Conservation (phyloP, 805 yeast genomes). For the Monosporozyma aquatica region DNA sequence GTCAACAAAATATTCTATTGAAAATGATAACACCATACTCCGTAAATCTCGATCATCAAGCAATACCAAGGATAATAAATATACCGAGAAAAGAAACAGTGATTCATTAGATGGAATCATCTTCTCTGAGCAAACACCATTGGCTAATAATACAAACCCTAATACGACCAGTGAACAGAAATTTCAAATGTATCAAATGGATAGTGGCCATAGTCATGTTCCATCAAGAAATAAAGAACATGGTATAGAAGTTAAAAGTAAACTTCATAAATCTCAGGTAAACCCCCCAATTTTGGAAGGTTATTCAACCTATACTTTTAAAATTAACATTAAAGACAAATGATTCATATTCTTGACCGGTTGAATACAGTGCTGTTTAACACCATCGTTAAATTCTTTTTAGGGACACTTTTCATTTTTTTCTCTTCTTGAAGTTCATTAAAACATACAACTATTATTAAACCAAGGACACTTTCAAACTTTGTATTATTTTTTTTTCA, state of each 20-base stretch:
- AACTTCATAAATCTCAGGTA: slow-evolving; percentile 7
- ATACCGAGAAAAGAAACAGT: background rate
- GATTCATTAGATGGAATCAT: background rate
- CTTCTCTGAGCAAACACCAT: background rate
- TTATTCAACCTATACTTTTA: slow-evolving; percentile 19
- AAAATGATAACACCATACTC: no score
- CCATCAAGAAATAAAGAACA: background rate
- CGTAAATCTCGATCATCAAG: no score
- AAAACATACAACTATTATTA: background rate
- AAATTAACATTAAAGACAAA: slow-evolving; percentile 14
- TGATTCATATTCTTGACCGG: background rate
- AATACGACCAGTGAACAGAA: background rate
- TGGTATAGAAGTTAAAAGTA: slow-evolving; percentile 4
- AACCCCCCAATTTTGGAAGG: slow-evolving; percentile 9
- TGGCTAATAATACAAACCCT: background rate
- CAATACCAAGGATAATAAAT: no score
- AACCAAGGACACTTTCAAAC: background rate
- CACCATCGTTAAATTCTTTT: background rate
- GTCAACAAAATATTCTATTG: no score
- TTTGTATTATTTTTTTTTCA: background rate
- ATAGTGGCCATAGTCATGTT: background rate
- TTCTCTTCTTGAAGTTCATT: background rate
- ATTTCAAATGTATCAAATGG: background rate
- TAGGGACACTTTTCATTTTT: background rate
- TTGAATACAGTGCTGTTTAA: no score